Base-by-base conservation (phyloP, 202 grass and related monocot species). In the Setaria italica region DNA sequence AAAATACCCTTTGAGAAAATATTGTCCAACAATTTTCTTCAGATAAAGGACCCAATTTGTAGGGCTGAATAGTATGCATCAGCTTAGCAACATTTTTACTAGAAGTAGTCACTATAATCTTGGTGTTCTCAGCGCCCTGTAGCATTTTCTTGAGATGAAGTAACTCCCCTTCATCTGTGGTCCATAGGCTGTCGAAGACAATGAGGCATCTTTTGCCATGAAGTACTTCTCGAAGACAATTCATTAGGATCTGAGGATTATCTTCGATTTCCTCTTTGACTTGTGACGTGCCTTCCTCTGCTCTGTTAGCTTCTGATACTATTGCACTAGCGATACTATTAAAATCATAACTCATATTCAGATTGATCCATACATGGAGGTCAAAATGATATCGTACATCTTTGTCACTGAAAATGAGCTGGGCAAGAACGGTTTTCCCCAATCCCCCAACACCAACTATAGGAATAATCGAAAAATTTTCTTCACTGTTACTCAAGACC, bases 161-260 rank as follows among this genome's bases (percentile, higher is more conserved):
- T 62, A 82, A 80, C 6, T 78, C 21, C 7, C 39, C 42, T 19
- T 47, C 25, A 20, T 85, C n/a, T 29, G 69, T 82, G 8, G 71
- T 84, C 70, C 81, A 85, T 9, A 91, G 39, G 32, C 80, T 81
- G 73, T 91, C 89, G 17, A 91, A 57, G 5, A 91, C 75, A 41
- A 91, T 81, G 2, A 91, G 51, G 3, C 74, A 81, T 46, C 17
- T 80, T 46, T 84, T 64, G 9, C 48, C 43, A 67, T 51, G 21
- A 68, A 91, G 29, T 15, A 62, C 11, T 17, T 62, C 10, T 32
- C 16, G 34, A 14, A 91, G 82, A 57, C 7, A 6, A 20, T 15
- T 11, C 34, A 51, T 84, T 15, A 78, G 57, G 5, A 7, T 9
- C 45, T 88, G 62, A 7, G 87, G 8, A 11, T 29, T 72, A 10